Evolutionary conservation across 306 rosid species (phyloP).

Genomic region (Glycine latifolia): DNA sequence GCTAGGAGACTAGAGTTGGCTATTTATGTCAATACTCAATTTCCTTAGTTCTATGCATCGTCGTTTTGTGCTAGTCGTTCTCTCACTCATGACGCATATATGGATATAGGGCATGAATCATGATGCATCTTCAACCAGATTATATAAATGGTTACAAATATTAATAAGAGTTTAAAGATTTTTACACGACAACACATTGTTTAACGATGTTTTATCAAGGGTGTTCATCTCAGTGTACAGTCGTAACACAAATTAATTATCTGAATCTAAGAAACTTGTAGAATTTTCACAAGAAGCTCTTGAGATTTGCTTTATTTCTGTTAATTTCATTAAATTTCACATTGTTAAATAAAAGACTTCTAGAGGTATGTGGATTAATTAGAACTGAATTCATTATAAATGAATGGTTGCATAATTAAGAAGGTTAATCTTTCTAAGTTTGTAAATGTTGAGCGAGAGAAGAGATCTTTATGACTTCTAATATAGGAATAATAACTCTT

Average conservation of each 20-base stretch:
- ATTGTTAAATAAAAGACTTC: background rate
- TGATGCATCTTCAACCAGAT: background rate
- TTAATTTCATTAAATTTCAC: background rate
- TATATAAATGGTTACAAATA: background rate
- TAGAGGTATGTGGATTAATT: background rate
- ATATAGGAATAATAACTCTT: background rate
- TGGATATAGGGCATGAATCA: too few species aligned
- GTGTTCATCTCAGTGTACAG: background rate
- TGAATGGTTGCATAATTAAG: too few species aligned
- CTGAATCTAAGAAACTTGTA: background rate
- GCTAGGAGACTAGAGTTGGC: background rate
- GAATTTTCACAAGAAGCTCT: background rate
- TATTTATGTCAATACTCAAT: too few species aligned
- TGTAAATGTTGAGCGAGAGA: background rate
- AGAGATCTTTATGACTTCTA: background rate
- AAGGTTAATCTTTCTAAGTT: background rate
- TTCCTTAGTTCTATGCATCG: slow-evolving; percentile 1
- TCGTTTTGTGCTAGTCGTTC: background rate
- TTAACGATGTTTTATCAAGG: background rate
- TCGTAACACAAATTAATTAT: too few species aligned
- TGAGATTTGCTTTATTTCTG: background rate
- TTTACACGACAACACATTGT: background rate
- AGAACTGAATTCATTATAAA: background rate
- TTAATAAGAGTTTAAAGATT: background rate
- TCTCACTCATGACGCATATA: background rate